Base-by-base conservation (phyloP, 306 rosid genomes). In the Oxytropis ochrocephala region DNA sequence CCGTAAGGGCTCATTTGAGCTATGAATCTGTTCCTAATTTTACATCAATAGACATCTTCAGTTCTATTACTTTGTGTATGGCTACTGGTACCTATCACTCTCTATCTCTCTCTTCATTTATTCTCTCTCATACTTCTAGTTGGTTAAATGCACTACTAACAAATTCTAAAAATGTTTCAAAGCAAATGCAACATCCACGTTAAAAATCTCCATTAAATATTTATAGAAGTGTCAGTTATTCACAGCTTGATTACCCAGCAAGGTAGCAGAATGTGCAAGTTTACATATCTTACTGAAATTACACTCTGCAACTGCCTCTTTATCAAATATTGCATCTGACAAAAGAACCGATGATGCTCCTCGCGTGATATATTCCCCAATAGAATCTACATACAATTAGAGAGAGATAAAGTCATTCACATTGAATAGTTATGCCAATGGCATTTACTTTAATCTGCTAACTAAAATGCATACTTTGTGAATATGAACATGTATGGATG, bases 271-370 rank as follows among this genome's bases (percentile, higher is more conserved):
- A 38, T 54, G 71, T 43, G 98, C 96, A 73, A 89, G 91, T 77
- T 82, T 68, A 74, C 44, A 74, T 77, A 92, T 86, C 80, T 79
- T 84, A 11, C 67, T 66, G 43, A 86, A 88, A 78, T 89, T 32
- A 36, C 68, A 48, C 62, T 68, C 69, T 8, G 32, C 67, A 74
- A 89, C 79, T 36, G 90, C 89, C 39, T 85, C 91, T 81, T 75
- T 89, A 75, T 88, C 80, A 80, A 89, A 92, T 80, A 92, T 89
- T 11, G 96, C 96, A 70, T 92, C 93, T 38, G 98, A 92, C 79
- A 92, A 72, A 64, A 89, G 93, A 71, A 92, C 98, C 1, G 98
- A 38, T 3, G 89, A 79, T 59, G 93, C 92, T 76, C 98, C 98
- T 42, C 68, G 64, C 35, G 49, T 46, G 56, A 92, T 88, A 66